Conservation (phyloP, 164 flowering plant genomes). For the Stephania yunnanensis region DNA sequence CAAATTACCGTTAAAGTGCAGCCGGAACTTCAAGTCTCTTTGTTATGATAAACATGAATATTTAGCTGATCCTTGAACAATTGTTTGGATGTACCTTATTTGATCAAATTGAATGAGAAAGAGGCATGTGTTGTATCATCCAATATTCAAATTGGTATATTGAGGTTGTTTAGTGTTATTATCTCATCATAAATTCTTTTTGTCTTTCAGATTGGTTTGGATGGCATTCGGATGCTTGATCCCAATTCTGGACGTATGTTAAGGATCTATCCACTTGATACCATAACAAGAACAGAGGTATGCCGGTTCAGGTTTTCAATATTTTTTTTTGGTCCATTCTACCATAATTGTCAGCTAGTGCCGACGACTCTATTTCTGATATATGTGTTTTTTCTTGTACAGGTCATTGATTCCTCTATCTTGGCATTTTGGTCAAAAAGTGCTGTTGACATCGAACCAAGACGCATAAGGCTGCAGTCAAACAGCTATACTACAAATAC, state of each 20-base stretch:
- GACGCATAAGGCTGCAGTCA: slow-evolving; percentile 88
- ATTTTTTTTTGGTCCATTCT: no score
- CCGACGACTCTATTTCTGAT: background rate
- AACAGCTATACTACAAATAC: slow-evolving; percentile 87
- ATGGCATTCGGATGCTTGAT: slow-evolving; percentile 97
- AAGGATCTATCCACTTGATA: slow-evolving; percentile 92
- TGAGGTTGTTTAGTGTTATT: no score
- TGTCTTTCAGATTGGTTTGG: slow-evolving; percentile 70
- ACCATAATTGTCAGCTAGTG: no score
- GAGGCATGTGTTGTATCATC: no score
- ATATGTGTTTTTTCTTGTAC: slow-evolving; percentile 13
- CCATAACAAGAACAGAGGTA: slow-evolving; percentile 58
- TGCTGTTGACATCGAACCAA: slow-evolving; percentile 85
- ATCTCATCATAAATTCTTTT: background rate
- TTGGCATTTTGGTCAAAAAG: slow-evolving; percentile 90
- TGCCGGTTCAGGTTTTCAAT: no score
- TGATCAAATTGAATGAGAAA: no score
- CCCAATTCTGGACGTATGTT: slow-evolving; percentile 64
- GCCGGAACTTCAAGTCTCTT: no score
- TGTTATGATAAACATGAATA: no score
- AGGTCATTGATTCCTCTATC: slow-evolving; percentile 70
- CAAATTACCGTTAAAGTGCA: no score
- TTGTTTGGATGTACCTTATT: no score
- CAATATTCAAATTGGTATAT: no score
- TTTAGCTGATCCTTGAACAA: no score